phyloP scores from a whole-genome alignment of 495 filamentous ascomycete species.

The Lophiotrema nucula region DNA sequence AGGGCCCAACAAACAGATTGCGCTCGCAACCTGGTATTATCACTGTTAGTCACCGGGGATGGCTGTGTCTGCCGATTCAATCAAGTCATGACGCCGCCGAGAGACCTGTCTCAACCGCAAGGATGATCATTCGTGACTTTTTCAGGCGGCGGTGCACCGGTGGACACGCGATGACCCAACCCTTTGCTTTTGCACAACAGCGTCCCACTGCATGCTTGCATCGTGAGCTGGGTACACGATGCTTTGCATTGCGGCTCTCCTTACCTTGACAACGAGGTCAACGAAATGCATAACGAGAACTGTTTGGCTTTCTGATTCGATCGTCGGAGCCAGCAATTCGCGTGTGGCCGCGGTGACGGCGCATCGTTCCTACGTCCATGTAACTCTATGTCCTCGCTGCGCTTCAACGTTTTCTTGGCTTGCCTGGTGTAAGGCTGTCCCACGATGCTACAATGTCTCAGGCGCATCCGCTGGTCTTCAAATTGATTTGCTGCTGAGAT shows the following conservation, averaged over 20 bases:
- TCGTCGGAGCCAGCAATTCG: background rate
- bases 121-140: slow-evolving; percentile 3
- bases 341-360: background rate
- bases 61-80: background rate
- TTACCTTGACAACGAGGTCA: slow-evolving; percentile 11
- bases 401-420: too few relatives aligned
- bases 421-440: too few relatives aligned
- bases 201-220: background rate
- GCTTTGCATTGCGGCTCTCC: background rate
- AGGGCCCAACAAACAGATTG: background rate
- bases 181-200: background rate
- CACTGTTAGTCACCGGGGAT: background rate
- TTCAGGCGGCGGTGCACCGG: background rate
- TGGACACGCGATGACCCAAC: background rate
- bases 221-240: too few relatives aligned
- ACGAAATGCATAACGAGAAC: slow-evolving; percentile 25
- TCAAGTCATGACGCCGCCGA: background rate
- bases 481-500: too few relatives aligned
- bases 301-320: background rate
- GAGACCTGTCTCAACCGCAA: background rate
- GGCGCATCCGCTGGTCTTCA: too few relatives aligned
- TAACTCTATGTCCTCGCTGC: background rate
- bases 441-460: too few relatives aligned
- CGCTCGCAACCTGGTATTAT: background rate
- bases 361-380: background rate